Conservation (phyloP, 2,329 filamentous ascomycete genomes). For the Biscogniauxia mediterranea region DNA sequence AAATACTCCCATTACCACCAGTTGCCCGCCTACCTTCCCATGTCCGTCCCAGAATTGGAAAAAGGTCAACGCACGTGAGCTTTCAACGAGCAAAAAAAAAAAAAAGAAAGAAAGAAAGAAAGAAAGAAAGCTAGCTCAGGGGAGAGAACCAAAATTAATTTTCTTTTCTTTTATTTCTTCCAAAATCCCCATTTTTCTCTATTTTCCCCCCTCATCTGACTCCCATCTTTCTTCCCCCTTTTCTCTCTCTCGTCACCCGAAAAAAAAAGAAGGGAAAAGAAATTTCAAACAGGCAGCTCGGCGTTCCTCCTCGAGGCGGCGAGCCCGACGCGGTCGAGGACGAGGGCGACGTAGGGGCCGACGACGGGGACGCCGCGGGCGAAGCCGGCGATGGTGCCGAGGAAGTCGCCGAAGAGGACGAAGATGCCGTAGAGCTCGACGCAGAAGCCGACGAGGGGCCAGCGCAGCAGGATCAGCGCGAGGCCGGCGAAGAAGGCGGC, state of each 20-base stretch:
- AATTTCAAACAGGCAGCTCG: conserved; percentile 69
- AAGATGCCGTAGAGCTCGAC: conserved; percentile 92
- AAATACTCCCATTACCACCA: too few species aligned
- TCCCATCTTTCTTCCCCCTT: not conserved
- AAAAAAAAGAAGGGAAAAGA: too few species aligned
- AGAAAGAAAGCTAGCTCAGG: too few species aligned
- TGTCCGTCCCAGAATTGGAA: too few species aligned
- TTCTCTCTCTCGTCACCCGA: too few species aligned
- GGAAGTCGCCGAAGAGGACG: conserved; percentile 92
- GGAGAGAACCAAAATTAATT: too few species aligned
- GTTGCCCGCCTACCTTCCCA: too few species aligned
- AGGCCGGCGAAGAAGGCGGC: conserved; percentile 84
- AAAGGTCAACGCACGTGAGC: too few species aligned
- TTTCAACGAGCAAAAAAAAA: too few species aligned
- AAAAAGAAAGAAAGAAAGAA: not conserved
- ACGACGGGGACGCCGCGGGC: conserved; percentile 81
- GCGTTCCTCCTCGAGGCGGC: conserved; percentile 59
- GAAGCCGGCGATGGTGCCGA: conserved; percentile 88
- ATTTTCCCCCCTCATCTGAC: too few species aligned
- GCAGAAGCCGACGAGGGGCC: conserved; percentile 87
- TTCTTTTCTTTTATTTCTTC: not conserved
- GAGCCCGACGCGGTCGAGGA: conserved; percentile 68
- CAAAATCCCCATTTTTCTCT: too few species aligned
- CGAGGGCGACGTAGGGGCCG: conserved; percentile 78
- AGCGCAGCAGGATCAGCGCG: conserved; percentile 79